phyloP scores from a whole-genome alignment of 2,329 filamentous ascomycete species.

The Scolecobasidium constrictum region DNA sequence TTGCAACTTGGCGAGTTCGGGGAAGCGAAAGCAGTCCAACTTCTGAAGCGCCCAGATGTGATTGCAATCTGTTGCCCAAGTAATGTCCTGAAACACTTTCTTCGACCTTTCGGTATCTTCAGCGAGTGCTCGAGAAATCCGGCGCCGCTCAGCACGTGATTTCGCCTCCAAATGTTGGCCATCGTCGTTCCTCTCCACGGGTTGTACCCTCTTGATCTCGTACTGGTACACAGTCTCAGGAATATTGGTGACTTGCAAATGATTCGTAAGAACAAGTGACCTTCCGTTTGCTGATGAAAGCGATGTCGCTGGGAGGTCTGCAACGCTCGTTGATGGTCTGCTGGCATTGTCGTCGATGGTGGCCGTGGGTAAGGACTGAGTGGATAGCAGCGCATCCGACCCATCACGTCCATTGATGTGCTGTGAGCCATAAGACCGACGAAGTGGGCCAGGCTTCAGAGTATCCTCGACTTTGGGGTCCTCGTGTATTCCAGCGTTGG shows the following conservation, averaged over 20 bases:
- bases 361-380: background rate
- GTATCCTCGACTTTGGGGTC: no score
- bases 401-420: background rate
- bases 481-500: no score
- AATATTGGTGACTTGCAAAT: background rate
- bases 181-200: background rate
- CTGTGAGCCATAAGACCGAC: background rate
- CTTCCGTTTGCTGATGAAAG: no score
- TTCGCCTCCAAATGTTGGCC: background rate
- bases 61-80: background rate
- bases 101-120: no score
- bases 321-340: background rate
- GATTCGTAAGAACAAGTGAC: background rate
- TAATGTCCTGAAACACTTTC: background rate
- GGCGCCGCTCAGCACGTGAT: background rate
- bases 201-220: background rate
- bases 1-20: background rate
- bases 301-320: background rate
- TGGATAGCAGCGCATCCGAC: background rate
- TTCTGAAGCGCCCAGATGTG: background rate
- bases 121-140: background rate
- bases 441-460: background rate
- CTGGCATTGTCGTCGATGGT: background rate
- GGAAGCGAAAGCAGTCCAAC: background rate
- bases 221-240: background rate